These are phyloP conservation scores for Dichotomopilus funicola DNA, from an alignment of 2,329 filamentous ascomycete species.

Conservation along the genomic window DNA sequence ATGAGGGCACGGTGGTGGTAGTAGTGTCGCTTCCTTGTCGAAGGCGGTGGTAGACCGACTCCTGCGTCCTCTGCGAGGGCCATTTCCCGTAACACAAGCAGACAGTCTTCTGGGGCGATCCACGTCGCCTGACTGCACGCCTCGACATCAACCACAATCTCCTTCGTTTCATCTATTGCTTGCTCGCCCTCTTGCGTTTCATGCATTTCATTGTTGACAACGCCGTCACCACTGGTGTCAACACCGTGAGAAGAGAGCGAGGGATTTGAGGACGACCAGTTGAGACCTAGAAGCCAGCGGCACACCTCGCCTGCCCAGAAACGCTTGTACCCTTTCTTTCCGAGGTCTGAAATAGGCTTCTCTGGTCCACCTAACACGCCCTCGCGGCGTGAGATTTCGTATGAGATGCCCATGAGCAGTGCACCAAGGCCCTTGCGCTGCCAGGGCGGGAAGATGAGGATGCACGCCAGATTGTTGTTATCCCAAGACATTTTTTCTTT, in stretches of 20 bases:
- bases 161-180: slow-evolving; percentile 15
- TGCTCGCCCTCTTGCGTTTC: not conserved
- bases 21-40: not conserved
- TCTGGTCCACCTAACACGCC: slow-evolving; percentile 84
- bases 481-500: slow-evolving; percentile 99
- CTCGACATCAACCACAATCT: slow-evolving; percentile 57
- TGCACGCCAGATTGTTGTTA: slow-evolving; percentile 95
- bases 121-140: slow-evolving; percentile 72
- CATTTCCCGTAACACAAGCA: slow-evolving; percentile 74
- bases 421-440: slow-evolving; percentile 84
- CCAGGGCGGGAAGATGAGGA: slow-evolving; percentile 92
- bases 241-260: not conserved
- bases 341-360: slow-evolving; percentile 83
- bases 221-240: not conserved
- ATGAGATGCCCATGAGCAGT: slow-evolving; percentile 85
- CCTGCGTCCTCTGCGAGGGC: slow-evolving; percentile 57
- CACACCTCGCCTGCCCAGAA: slow-evolving; percentile 85
- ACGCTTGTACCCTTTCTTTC: slow-evolving; percentile 71
- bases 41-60: slow-evolving; percentile 32
- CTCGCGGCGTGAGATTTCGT: slow-evolving; percentile 82
- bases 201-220: not conserved
- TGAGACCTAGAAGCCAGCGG: slow-evolving; percentile 51
- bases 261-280: not conserved
- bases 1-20: too few species aligned
- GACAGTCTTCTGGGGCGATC: slow-evolving; percentile 78